Percentiles rank a stretch among this genome's conserved stretches.
These are phyloP conservation scores for Rhodotorula mucilaginosa DNA, from an alignment of 1,284 basidiomycete genomes.

Conservation along the genomic window DNA sequence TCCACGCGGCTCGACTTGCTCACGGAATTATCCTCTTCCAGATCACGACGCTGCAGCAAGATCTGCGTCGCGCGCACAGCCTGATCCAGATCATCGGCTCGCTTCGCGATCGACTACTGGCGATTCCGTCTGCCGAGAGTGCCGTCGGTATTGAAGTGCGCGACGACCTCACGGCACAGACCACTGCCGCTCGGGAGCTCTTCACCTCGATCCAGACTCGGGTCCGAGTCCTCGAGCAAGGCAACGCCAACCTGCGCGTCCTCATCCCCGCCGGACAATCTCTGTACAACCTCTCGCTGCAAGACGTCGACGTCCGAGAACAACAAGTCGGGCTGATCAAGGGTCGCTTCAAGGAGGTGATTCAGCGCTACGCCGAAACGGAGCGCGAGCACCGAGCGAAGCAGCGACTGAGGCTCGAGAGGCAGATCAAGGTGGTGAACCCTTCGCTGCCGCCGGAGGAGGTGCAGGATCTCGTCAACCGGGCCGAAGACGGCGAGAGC, in stretches of 20 bases:
- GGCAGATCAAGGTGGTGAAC: conserved; percentile 96
- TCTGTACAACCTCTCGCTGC: conserved; percentile 50
- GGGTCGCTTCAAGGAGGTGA: conserved; percentile 50
- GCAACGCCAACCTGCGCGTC: conserved; percentile 37
- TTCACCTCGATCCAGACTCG: conserved; percentile 38
- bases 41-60: conserved; percentile 38
- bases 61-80: conserved; percentile 34
- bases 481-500: conserved; percentile 70
- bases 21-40: neutral
- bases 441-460: conserved; percentile 85
- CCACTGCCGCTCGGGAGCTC: conserved; percentile 27
- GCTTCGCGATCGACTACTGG: conserved; percentile 38
- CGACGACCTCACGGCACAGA: conserved; percentile 25
- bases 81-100: conserved; percentile 34
- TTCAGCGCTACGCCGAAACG: conserved; percentile 69
- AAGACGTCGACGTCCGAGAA: conserved; percentile 49
- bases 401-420: conserved; percentile 88
- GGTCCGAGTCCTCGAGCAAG: conserved; percentile 39
- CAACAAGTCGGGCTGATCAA: conserved; percentile 46
- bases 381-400: conserved; percentile 89
- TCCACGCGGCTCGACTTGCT: neutral
- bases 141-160: conserved; percentile 23
- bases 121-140: conserved; percentile 35
- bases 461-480: conserved; percentile 55
- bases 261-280: conserved; percentile 34